Conservation (phyloP, 2,329 filamentous ascomycete genomes). For the Cladosporium colombiae region DNA sequence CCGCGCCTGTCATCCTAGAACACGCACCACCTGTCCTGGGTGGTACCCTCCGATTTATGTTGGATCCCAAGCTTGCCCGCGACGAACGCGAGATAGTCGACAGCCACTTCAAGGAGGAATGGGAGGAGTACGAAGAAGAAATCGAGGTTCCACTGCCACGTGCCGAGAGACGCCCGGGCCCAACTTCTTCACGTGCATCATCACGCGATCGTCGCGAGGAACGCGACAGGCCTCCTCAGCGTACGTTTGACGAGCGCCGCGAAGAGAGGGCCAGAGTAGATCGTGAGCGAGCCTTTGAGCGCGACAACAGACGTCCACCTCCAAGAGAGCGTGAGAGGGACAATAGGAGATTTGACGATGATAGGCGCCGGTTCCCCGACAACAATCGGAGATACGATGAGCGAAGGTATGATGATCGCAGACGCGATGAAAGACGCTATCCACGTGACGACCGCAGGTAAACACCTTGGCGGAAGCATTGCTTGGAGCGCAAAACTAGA, state of each 20-base stretch:
- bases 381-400: conserved; percentile 28
- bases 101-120: conserved; percentile 71
- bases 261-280: conserved; percentile 28
- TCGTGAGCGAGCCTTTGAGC: conserved; percentile 27
- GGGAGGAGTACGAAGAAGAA: conserved; percentile 75
- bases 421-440: conserved; percentile 13
- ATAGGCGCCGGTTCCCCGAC: conserved; percentile 31
- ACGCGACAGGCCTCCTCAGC: conserved; percentile 13
- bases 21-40: conserved; percentile 23
- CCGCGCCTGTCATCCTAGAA: conserved; percentile 13
- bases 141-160: conserved; percentile 57
- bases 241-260: conserved; percentile 20
- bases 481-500: neutral
- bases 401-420: conserved; percentile 23
- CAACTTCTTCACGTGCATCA: conserved; percentile 22
- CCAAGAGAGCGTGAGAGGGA: conserved; percentile 26
- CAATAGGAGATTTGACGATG: conserved; percentile 32
- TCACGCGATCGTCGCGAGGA: conserved; percentile 20
- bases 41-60: conserved; percentile 84
- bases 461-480: neutral
- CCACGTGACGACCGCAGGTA: conserved; percentile 13
- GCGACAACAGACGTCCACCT: conserved; percentile 18
- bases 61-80: conserved; percentile 74
- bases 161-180: conserved; percentile 20
- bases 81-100: conserved; percentile 69